Evolutionary conservation across 2,329 filamentous ascomycete species (phyloP).

Genomic region (Fusarium coicis): DNA sequence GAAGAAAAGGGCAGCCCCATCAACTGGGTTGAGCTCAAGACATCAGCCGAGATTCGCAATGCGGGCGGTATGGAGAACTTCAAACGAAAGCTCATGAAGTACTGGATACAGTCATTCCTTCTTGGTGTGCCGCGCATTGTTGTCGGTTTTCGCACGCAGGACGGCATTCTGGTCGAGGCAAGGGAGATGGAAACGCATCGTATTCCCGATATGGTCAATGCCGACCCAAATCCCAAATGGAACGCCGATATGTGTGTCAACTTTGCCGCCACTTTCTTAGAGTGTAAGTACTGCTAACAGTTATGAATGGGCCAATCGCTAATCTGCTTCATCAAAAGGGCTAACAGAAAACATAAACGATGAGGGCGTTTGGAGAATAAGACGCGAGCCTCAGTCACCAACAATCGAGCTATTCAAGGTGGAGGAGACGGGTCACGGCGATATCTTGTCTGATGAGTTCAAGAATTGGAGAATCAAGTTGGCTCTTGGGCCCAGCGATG

Average conservation of each 20-base stretch:
- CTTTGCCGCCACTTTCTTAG: constrained; percentile 81
- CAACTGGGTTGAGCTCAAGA: constrained; percentile 97
- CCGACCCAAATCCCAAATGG: constrained; percentile 76
- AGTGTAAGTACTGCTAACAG: constrained; percentile 66
- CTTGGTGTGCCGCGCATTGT: constrained; percentile 92
- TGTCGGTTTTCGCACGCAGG: constrained; percentile 82
- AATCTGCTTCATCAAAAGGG: constrained; percentile 57
- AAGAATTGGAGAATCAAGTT: constrained; percentile 76
- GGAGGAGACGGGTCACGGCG: constrained; percentile 76
- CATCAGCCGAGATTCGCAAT: constrained; percentile 76
- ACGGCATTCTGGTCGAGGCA: constrained; percentile 76
- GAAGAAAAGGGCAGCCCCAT: constrained; percentile 71
- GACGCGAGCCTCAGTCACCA: constrained; percentile 69
- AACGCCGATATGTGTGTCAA: constrained; percentile 95
- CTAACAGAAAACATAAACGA: constrained; percentile 71
- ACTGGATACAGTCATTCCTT: constrained; percentile 96
- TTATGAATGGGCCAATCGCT: neutral
- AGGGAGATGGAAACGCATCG: constrained; percentile 83
- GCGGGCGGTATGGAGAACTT: constrained; percentile 78
- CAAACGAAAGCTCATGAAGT: constrained; percentile 91
- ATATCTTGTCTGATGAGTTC: constrained; percentile 81
- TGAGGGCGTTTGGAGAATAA: constrained; percentile 84
- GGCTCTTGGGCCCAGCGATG: constrained; percentile 48
- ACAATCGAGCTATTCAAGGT: constrained; percentile 79
- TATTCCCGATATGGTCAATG: constrained; percentile 81